Conservation (phyloP, 257 asterid genomes). For the Plantago ovata region DNA sequence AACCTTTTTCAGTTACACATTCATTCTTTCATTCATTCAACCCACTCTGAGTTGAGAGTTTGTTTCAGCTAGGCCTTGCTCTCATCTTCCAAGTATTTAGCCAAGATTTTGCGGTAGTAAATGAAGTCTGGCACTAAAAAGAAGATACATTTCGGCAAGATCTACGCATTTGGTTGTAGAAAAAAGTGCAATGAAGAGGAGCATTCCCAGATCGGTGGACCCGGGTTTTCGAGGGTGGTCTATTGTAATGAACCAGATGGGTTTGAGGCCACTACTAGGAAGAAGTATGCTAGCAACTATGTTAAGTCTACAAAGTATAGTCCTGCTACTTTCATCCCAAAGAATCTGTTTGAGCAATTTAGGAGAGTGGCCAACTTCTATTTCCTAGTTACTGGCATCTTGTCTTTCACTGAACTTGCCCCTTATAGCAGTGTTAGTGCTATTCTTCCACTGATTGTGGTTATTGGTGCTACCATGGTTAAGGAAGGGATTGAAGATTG, state of each 20-base stretch:
- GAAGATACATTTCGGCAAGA: constrained; percentile 69
- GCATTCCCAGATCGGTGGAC: constrained; percentile 76
- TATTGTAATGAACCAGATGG: constrained; percentile 64
- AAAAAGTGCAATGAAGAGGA: constrained; percentile 44
- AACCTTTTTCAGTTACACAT: too few relatives aligned
- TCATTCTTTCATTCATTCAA: too few relatives aligned
- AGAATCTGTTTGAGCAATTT: constrained; percentile 88
- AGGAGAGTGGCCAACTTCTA: constrained; percentile 90
- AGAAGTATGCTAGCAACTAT: constrained; percentile 57
- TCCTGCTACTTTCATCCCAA: constrained; percentile 77
- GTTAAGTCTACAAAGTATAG: constrained; percentile 77
- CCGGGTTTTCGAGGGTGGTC: constrained; percentile 88
- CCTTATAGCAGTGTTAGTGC: constrained; percentile 75
- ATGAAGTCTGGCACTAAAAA: constrained; percentile 44
- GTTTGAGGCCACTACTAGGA: constrained; percentile 34
- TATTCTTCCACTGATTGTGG: constrained; percentile 56
- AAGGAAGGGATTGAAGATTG: constrained; percentile 89
- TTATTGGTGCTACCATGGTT: constrained; percentile 74
- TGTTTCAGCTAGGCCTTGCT: too few relatives aligned
- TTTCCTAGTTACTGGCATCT: constrained; percentile 66
- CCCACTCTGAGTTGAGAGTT: too few relatives aligned
- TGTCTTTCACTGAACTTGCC: constrained; percentile 70
- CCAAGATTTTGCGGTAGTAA: background rate
- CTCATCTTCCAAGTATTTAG: background rate
- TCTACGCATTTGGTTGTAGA: constrained; percentile 71